Conservation (phyloP, 768 basidiomycete genomes). For the Leccinum subtestaceum region DNA sequence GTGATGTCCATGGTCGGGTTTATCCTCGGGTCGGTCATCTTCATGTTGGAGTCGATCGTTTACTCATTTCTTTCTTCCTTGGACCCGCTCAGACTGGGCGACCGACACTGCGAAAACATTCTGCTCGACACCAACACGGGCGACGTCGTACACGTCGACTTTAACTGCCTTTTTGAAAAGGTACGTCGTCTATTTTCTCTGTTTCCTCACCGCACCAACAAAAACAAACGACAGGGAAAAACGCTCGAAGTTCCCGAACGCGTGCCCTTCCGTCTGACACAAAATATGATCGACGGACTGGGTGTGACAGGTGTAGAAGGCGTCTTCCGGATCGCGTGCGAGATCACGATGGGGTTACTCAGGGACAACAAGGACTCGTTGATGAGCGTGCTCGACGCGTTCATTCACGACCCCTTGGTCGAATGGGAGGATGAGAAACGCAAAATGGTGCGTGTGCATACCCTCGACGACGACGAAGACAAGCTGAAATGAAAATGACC, state of each 20-base stretch:
- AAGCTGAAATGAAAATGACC: neutral
- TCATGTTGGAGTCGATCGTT: neutral
- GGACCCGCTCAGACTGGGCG: constrained; percentile 69
- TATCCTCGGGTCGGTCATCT: constrained; percentile 71
- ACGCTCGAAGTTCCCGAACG: constrained; percentile 83
- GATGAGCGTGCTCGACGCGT: constrained; percentile 95
- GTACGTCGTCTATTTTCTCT: constrained; percentile 33
- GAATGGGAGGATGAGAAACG: constrained; percentile 90
- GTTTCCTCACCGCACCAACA: neutral
- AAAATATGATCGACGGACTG: constrained; percentile 88
- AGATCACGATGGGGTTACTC: constrained; percentile 84
- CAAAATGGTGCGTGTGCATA: constrained; percentile 45
- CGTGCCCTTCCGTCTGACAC: constrained; percentile 93
- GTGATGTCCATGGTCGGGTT: constrained; percentile 99
- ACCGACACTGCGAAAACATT: constrained; percentile 96
- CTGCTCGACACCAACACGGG: constrained; percentile 85
- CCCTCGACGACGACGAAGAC: neutral
- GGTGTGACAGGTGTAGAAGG: constrained; percentile 95
- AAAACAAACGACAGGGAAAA: constrained; percentile 55
- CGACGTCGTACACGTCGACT: constrained; percentile 94
- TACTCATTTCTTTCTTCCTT: neutral
- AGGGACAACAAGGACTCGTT: constrained; percentile 89
- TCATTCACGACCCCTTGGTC: constrained; percentile 93
- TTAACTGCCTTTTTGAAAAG: constrained; percentile 97
- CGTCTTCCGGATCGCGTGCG: constrained; percentile 86